These are phyloP conservation scores for Takashimella tepidaria DNA, from an alignment of 1,284 basidiomycete species.

Conservation along the genomic window DNA sequence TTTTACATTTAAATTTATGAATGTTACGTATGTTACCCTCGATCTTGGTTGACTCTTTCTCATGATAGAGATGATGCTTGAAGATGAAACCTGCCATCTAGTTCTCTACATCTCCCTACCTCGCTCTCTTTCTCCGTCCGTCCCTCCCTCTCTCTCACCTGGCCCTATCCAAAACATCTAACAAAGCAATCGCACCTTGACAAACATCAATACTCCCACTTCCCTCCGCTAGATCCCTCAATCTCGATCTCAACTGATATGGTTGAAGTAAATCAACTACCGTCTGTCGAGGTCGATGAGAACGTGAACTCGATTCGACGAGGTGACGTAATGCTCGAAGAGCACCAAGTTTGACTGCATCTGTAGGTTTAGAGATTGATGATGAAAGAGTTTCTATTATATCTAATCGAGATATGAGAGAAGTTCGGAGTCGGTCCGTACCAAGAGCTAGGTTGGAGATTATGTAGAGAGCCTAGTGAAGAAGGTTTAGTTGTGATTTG, in stretches of 20 bases:
- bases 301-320: slow-evolving; percentile 34
- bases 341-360: slow-evolving; percentile 35
- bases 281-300: slow-evolving; percentile 28
- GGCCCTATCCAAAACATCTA: not conserved
- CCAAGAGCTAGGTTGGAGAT: slow-evolving; percentile 43
- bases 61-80: too few relatives aligned
- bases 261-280: slow-evolving; percentile 40
- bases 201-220: not conserved
- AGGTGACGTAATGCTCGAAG: slow-evolving; percentile 38
- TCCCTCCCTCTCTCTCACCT: too few relatives aligned
- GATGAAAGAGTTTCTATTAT: slow-evolving; percentile 34
- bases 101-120: too few relatives aligned
- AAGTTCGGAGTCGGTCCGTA: slow-evolving; percentile 29
- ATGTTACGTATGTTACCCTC: too few relatives aligned
- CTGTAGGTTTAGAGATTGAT: slow-evolving; percentile 13
- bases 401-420: slow-evolving; percentile 26
- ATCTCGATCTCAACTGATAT: slow-evolving; percentile 31
- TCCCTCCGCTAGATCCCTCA: slow-evolving; percentile 28
- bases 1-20: too few relatives aligned
- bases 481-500: not conserved
- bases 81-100: too few relatives aligned
- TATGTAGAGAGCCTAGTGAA: slow-evolving; percentile 30
- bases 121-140: too few relatives aligned
- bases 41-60: too few relatives aligned
- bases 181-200: not conserved